Percentiles rank a stretch among this genome's conserved stretches.
Conservation (phyloP, 2,329 filamentous ascomycete genomes). For the Microcera coccophila region DNA sequence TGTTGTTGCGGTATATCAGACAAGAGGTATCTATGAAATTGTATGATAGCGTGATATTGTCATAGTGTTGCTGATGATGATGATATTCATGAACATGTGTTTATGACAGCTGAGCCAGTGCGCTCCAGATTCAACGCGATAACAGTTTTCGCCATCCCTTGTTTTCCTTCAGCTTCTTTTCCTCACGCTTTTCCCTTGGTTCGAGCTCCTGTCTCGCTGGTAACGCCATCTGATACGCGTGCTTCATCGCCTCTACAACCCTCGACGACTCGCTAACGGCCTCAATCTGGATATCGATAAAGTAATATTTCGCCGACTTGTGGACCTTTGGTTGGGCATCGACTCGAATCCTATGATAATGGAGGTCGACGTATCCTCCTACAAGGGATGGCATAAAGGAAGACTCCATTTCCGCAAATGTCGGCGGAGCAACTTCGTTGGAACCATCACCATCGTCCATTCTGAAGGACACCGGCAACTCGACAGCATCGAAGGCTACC, state of each 20-base stretch:
- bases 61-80: no score
- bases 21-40: no score
- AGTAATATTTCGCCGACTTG: neutral
- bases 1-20: no score
- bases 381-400: neutral
- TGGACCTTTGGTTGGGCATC: neutral
- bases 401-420: no score
- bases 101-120: no score
- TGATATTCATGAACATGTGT: no score
- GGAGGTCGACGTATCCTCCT: neutral
- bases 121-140: no score
- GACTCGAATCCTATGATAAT: neutral
- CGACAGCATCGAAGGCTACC: slow-evolving; percentile 2
- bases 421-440: no score
- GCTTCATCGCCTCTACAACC: neutral
- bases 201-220: neutral
- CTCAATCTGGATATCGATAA: neutral
- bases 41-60: no score
- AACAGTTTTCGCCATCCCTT: no score
- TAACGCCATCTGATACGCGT: neutral
- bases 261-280: neutral
- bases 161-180: neutral
- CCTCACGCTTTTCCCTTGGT: neutral
- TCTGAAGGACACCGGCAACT: no score
- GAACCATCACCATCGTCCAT: no score